Evolutionary conservation across 1,284 basidiomycete genomes (phyloP), one percentile per base, ranked within the genome.

Genomic region (Ceratobasidium theobromae): DNA sequence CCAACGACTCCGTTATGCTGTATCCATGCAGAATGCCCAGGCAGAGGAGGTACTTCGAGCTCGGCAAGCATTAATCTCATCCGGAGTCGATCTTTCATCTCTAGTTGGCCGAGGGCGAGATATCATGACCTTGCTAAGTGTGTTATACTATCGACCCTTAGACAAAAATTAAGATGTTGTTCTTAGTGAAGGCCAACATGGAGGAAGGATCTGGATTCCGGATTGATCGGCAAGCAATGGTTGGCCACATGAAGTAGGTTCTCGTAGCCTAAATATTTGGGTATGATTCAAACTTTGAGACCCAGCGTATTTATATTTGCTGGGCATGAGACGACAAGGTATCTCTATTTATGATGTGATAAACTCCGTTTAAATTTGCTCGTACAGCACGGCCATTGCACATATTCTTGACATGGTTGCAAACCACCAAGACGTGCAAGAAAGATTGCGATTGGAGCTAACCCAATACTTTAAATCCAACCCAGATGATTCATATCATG

Each of bases 391-490:
- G 0, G 85, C 87, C 0, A 77, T 90, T 0, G 83, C 87, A 2
- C 93, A 90, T 89, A 84, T 82, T 66, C 76, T 92, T 1, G 87
- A 86, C 73, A 82, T 83, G 25, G 82, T 93, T n/a, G 79, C 85
- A 0, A 78, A 78, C 30, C 73, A 83, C 53, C 82, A 79, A 0
- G 76, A 77, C 0, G 76, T 80, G 5, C 91, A 93, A 73, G 70
- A 72, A n/a, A 76, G 76, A 32, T 79, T 93, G 1, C 81, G 88
- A 3, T 75, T 75, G 4, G 86, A 86, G 53, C 74, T 88, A n/a
- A 72, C 74, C 40, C 69, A 72, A 18, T 74, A 75, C 2, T 66
- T 53, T 23, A 18, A 52, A 21, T 72, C 74, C 40, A 53, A 35
- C 64, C 28, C 48, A 38, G 32, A 49, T 27, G 77, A 76, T 49